Percentiles rank a stretch among this genome's conserved stretches.
Conservation (phyloP, 1,284 basidiomycete genomes). For the Microbotryum saponariae region DNA sequence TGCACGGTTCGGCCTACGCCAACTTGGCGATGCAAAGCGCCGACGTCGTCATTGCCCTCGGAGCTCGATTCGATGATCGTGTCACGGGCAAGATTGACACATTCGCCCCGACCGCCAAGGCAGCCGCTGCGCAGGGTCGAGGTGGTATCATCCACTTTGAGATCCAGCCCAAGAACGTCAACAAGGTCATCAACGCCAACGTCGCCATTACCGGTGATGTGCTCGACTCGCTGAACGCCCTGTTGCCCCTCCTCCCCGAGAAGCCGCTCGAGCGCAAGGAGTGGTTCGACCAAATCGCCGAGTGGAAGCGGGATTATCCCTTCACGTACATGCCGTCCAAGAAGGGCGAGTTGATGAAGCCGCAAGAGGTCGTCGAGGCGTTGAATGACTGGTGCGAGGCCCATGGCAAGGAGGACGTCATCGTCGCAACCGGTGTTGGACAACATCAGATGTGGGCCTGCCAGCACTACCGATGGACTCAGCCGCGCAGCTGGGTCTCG, state of each 20-base stretch:
- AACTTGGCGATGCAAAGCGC: conserved; percentile 96
- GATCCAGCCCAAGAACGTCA: conserved; percentile 97
- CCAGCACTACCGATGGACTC: conserved; percentile 84
- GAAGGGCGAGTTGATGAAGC: conserved; percentile 69
- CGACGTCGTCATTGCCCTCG: conserved; percentile 94
- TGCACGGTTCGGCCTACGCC: conserved; percentile 97
- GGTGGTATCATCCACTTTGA: conserved; percentile 99
- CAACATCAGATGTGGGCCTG: conserved; percentile 99
- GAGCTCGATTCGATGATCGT: conserved; percentile 94
- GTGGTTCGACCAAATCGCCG: conserved; percentile 75
- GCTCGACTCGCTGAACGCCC: conserved; percentile 65
- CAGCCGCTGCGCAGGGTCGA: conserved; percentile 73
- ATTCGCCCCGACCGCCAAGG: conserved; percentile 83
- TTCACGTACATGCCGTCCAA: conserved; percentile 74
- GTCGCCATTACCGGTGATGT: conserved; percentile 94
- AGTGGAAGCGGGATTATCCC: conserved; percentile 82
- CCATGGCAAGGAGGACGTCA: conserved; percentile 72
- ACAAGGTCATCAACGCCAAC: conserved; percentile 94
- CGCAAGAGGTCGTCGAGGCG: conserved; percentile 93
- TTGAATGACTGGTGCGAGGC: conserved; percentile 61
- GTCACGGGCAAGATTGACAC: conserved; percentile 84
- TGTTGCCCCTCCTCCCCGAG: conserved; percentile 68
- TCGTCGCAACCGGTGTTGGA: conserved; percentile 90
- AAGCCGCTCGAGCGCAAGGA: conserved; percentile 53
- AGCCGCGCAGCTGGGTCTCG: conserved; percentile 82